A percentile compares a stretch with the other conserved stretches of the same genome.
Evolutionary conservation across 768 basidiomycete genomes (phyloP).

Genomic region (Lactarius deliciosus): DNA sequence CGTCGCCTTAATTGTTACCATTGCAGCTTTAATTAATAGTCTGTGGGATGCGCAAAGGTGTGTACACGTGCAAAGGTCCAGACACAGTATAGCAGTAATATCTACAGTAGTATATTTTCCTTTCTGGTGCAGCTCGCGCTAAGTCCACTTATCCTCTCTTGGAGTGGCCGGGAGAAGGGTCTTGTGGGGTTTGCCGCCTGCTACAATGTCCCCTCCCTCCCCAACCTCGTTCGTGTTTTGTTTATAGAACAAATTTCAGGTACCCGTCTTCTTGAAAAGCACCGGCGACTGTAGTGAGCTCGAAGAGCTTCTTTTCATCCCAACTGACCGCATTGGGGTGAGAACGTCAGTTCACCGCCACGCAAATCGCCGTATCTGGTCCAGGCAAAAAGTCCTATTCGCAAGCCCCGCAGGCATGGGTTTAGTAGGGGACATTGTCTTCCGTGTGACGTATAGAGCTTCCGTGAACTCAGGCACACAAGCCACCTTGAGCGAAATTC

Average conservation of each 20-base stretch:
- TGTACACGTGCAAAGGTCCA: too few relatives aligned
- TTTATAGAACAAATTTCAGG: constrained; percentile 3
- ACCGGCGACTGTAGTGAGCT: background rate
- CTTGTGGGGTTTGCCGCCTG: background rate
- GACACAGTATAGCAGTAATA: background rate
- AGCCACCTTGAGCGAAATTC: constrained; percentile 1
- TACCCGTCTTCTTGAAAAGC: background rate
- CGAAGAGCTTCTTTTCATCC: background rate
- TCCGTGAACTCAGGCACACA: background rate
- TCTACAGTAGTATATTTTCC: constrained; percentile 11
- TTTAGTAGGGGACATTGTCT: background rate
- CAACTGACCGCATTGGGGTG: background rate
- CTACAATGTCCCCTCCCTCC: background rate
- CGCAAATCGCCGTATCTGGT: constrained; percentile 9
- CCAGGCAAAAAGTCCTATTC: constrained; percentile 3
- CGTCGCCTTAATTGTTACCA: too few relatives aligned
- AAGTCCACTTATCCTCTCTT: constrained; percentile 21
- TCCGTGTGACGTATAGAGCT: constrained; percentile 17
- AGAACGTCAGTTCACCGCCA: constrained; percentile 6
- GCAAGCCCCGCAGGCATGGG: background rate
- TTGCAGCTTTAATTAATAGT: too few relatives aligned
- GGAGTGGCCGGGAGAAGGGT: background rate
- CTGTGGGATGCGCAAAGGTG: too few relatives aligned
- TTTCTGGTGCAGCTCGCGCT: constrained; percentile 20
- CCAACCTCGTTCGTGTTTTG: background rate